Conservation (phyloP, 805 yeast genomes). For the Pichia occidentalis region DNA sequence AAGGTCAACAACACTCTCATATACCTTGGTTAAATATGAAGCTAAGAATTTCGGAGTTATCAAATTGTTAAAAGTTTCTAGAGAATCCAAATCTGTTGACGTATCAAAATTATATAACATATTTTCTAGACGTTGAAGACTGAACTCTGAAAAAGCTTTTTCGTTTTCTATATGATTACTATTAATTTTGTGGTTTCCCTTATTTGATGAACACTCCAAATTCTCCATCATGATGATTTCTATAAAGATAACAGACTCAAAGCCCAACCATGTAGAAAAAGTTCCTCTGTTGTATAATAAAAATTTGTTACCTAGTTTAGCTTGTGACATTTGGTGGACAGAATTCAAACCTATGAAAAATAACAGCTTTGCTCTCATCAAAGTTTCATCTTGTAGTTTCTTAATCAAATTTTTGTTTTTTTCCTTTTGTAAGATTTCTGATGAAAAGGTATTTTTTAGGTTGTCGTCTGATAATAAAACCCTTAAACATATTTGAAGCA, state of each 20-base stretch:
- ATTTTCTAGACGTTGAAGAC: slow-evolving; percentile 1
- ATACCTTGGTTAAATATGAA: slow-evolving; percentile 3
- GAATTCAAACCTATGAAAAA: slow-evolving; percentile 1
- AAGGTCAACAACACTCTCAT: slow-evolving; percentile 4
- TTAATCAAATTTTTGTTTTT: slow-evolving; percentile 2
- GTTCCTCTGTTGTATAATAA: slow-evolving; percentile 6
- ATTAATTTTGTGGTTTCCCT: too few species aligned
- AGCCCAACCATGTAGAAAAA: slow-evolving; percentile 9
- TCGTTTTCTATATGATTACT: too few species aligned
- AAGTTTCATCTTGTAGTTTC: background rate
- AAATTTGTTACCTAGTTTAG: slow-evolving; percentile 3
- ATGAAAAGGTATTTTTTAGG: background rate
- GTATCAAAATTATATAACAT: background rate
- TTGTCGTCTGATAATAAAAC: background rate
- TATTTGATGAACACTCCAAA: too few species aligned
- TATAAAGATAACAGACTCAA: slow-evolving; percentile 1
- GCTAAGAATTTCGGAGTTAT: background rate
- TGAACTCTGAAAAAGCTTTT: too few species aligned
- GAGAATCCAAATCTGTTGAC: background rate
- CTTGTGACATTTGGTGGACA: slow-evolving; percentile 1
- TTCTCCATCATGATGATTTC: slow-evolving; percentile 2
- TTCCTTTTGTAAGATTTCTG: background rate
- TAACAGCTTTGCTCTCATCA: background rate
- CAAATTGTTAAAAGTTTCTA: background rate
- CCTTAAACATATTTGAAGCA: background rate